Base-by-base conservation (phyloP, 2,329 filamentous ascomycete species). In the Paracoccidioides brasiliensis region DNA sequence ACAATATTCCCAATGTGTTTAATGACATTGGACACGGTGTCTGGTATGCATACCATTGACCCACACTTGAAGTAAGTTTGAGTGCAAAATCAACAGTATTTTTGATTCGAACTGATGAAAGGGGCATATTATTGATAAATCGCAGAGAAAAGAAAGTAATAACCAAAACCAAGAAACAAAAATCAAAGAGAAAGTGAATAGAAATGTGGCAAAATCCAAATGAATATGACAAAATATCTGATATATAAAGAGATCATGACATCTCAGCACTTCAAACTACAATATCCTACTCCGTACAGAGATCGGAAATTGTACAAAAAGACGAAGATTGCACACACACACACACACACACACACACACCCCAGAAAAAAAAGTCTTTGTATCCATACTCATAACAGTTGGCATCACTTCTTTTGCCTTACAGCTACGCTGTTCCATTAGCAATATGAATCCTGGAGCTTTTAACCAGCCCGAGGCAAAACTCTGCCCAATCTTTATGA, bases 401-500 rank as follows among this genome's bases (percentile, higher is more conserved):
- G 14, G n/a, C 42, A 44, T 14, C 22, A 30, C 35, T 10, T 32
- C 9, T 22, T 10, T 30, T 30, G 12, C n/a, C 10, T 42, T 12
- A 14, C n/a, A 5, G 12, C 43, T 44, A 49, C 5, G 14, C 35
- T 4, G 15, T 49, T 37, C 53, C 53, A 42, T 54, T 54, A 32
- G 53, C 56, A 52, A 54, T 52, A 52, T 60, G 60, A 41, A 56
- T n/a, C 35, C 43, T 54, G n/a, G 68, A 69, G 59, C 68, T 71
- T 56, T 67, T 65, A 22, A 66, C 68, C 64, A 94, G 69, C 67
- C 82, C 81, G 60, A 83, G 74, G 65, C 86, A 90, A 67, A 93
- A 93, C 59, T 81, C 75, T 0, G 86, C 84, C 79, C 86, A 90
- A 60, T 91, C 84, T 44, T 55, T 56, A 9, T 69, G 69, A 49